These are phyloP conservation scores for Galium porrigens DNA, from an alignment of 305 asterid species.

Conservation along the genomic window DNA sequence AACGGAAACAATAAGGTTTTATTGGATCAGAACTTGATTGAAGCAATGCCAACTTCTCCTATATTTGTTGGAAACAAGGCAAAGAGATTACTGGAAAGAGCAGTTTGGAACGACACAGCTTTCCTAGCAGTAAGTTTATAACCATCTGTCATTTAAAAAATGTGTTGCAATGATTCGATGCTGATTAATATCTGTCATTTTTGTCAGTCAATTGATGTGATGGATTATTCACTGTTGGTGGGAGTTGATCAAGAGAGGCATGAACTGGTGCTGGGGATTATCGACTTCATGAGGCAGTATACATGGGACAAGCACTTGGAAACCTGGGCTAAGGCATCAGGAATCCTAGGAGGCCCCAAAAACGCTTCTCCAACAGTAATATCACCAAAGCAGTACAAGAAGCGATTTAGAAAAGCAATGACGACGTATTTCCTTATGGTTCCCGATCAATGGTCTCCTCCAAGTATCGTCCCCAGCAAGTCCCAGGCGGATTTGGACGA, in stretches of 20 bases:
- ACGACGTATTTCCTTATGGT: conserved; percentile 51
- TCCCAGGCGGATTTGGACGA: conserved; percentile 49
- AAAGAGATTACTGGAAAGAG: conserved; percentile 58
- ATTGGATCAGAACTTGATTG: conserved; percentile 75
- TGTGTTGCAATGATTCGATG: not conserved
- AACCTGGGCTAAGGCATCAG: conserved; percentile 67
- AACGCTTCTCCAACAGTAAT: conserved; percentile 55
- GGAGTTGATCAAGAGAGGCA: conserved; percentile 53
- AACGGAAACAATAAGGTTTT: conserved; percentile 68
- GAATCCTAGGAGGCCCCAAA: conserved; percentile 62
- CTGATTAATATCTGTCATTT: not conserved
- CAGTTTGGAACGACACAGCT: conserved; percentile 81
- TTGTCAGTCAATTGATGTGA: conserved; percentile 55
- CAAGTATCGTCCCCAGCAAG: conserved; percentile 34
- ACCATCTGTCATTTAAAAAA: not conserved
- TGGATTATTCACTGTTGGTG: conserved; percentile 66
- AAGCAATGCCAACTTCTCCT: conserved; percentile 84
- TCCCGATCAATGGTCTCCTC: conserved; percentile 84
- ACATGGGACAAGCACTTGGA: conserved; percentile 73
- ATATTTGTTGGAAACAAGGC: conserved; percentile 71
- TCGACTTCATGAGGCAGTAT: conserved; percentile 68
- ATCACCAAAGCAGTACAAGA: conserved; percentile 65
- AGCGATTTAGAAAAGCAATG: conserved; percentile 67
- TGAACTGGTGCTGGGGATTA: conserved; percentile 69
- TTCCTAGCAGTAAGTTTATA: conserved; percentile 62